Percentiles rank a stretch among this genome's conserved stretches.
Conservation (phyloP, 1,284 basidiomycete species). For the Gymnopus androsaceus region DNA sequence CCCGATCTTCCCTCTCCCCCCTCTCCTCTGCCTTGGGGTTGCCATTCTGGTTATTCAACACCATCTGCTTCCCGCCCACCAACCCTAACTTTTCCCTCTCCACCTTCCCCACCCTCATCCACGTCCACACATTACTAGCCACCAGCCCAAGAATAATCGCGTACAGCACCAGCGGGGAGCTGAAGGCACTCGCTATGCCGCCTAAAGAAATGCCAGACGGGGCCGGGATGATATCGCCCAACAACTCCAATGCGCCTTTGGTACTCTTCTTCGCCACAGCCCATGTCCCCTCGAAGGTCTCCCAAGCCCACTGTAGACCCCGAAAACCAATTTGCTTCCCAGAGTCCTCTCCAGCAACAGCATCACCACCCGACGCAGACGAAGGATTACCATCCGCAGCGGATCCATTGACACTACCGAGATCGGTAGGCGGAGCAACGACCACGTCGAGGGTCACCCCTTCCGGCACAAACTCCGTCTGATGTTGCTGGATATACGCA, state of each 20-base stretch:
- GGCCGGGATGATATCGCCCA: slow-evolving; percentile 64
- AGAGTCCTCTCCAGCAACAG: background rate
- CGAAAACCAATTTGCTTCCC: slow-evolving; percentile 37
- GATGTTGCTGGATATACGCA: slow-evolving; percentile 85
- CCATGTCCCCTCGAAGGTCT: slow-evolving; percentile 75
- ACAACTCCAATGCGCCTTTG: slow-evolving; percentile 68
- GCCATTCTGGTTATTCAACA: too few species aligned
- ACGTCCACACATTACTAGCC: slow-evolving; percentile 77
- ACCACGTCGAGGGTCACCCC: slow-evolving; percentile 61
- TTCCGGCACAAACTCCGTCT: slow-evolving; percentile 86
- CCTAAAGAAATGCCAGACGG: slow-evolving; percentile 59
- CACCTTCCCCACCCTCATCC: slow-evolving; percentile 41
- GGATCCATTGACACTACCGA: background rate
- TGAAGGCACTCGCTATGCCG: too few species aligned
- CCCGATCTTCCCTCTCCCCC: slow-evolving; percentile 60
- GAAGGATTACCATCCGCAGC: background rate
- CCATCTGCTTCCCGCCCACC: slow-evolving; percentile 49
- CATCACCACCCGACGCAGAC: background rate
- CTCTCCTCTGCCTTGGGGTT: background rate
- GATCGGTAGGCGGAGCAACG: slow-evolving; percentile 23
- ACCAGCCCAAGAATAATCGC: slow-evolving; percentile 74
- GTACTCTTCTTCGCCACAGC: slow-evolving; percentile 71
- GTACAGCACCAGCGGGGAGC: slow-evolving; percentile 70
- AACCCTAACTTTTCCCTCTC: slow-evolving; percentile 44
- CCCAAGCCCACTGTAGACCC: slow-evolving; percentile 82